Evolutionary conservation across 2,329 filamentous ascomycete genomes (phyloP).

Genomic region (Sclerotiophoma versabilis): DNA sequence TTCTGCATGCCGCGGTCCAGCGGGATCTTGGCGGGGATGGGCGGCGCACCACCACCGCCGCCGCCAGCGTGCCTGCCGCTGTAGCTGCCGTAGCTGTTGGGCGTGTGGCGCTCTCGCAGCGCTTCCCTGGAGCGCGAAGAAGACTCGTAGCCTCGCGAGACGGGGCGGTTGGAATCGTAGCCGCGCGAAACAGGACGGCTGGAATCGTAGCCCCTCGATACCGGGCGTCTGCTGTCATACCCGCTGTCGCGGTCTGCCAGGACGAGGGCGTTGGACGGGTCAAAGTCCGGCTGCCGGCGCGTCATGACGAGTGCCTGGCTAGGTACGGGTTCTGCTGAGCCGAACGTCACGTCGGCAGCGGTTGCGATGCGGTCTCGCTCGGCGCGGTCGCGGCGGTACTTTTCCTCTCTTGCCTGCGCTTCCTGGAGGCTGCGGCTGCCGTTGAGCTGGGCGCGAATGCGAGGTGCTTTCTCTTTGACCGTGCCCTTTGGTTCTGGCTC

Average conservation of each 20-base stretch:
- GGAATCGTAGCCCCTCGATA: slow-evolving; percentile 38
- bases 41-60: slow-evolving; percentile 56
- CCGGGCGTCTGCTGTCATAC: slow-evolving; percentile 30
- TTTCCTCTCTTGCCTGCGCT: slow-evolving; percentile 41
- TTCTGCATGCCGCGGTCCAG: slow-evolving; percentile 47
- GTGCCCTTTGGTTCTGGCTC: slow-evolving; percentile 71
- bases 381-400: slow-evolving; percentile 42
- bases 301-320: slow-evolving; percentile 42
- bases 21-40: slow-evolving; percentile 75
- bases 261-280: slow-evolving; percentile 23
- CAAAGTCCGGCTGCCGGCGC: slow-evolving; percentile 28
- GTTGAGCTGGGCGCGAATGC: slow-evolving; percentile 57
- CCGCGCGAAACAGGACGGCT: slow-evolving; percentile 7
- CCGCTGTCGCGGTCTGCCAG: slow-evolving; percentile 28
- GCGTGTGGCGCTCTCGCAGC: slow-evolving; percentile 47
- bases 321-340: slow-evolving; percentile 17
- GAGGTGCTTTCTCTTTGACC: slow-evolving; percentile 49
- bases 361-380: slow-evolving; percentile 44
- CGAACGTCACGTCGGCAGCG: slow-evolving; percentile 38
- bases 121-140: slow-evolving; percentile 20
- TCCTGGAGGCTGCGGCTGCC: slow-evolving; percentile 57
- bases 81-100: slow-evolving; percentile 33
- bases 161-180: slow-evolving; percentile 31
- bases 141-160: slow-evolving; percentile 37
- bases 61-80: too few relatives aligned